phyloP scores from a whole-genome alignment of 805 yeast species.

The Yarrowia sp. region DNA sequence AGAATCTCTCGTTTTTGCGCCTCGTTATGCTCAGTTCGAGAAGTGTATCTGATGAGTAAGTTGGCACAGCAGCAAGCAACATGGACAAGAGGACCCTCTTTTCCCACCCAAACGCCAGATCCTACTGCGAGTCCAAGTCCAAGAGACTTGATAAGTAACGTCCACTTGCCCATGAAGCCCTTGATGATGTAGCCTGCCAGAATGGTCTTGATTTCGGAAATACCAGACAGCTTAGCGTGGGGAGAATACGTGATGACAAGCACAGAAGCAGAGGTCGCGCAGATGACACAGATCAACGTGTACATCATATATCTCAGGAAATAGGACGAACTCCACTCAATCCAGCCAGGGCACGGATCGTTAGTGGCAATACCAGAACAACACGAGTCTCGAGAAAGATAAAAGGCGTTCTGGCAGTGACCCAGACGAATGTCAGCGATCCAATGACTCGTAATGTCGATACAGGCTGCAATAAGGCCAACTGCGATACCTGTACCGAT shows the following conservation, averaged over 20 bases:
- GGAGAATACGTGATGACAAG: slow-evolving; percentile 40
- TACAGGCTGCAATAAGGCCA: slow-evolving; percentile 74
- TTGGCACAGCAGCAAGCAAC: slow-evolving; percentile 62
- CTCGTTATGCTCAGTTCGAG: slow-evolving; percentile 46
- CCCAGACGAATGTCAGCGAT: slow-evolving; percentile 73
- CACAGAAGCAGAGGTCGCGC: slow-evolving; percentile 44
- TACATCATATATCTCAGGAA: slow-evolving; percentile 42
- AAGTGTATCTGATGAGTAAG: slow-evolving; percentile 41
- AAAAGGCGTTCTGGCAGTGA: slow-evolving; percentile 61
- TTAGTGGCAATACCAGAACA: slow-evolving; percentile 57
- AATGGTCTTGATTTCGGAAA: slow-evolving; percentile 68
- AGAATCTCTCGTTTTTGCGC: slow-evolving; percentile 62
- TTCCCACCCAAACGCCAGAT: slow-evolving; percentile 79
- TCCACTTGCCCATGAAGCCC: slow-evolving; percentile 50
- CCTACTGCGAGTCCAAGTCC: slow-evolving; percentile 67
- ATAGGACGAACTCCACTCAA: slow-evolving; percentile 40
- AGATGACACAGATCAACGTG: slow-evolving; percentile 41
- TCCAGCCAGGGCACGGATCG: slow-evolving; percentile 44
- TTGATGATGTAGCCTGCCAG: slow-evolving; percentile 62
- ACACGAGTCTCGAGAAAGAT: slow-evolving; percentile 67
- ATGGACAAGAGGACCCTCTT: slow-evolving; percentile 85
- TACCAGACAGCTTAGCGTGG: slow-evolving; percentile 57
- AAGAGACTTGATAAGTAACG: slow-evolving; percentile 54
- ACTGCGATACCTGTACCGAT: slow-evolving; percentile 67
- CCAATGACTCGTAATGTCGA: slow-evolving; percentile 80